Evolutionary conservation across 176 grass and related monocot genomes (phyloP).

Genomic region (Carex kokanica): DNA sequence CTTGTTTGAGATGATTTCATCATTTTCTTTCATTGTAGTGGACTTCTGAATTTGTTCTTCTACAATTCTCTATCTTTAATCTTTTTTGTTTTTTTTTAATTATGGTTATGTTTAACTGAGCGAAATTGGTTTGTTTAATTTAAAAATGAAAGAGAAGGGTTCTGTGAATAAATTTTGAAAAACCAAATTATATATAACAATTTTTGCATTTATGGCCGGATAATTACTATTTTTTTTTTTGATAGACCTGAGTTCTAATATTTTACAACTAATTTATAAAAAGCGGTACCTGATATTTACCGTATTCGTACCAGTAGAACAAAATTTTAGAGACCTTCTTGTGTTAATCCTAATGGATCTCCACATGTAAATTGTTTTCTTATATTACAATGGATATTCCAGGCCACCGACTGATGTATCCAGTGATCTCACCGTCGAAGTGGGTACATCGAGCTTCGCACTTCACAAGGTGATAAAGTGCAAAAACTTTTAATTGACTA

Average conservation of each 20-base stretch:
- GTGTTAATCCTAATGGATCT: not conserved
- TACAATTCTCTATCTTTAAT: not conserved
- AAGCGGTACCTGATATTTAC: not conserved
- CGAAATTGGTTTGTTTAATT: not conserved
- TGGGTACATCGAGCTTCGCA: conserved; percentile 83
- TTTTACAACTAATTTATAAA: not conserved
- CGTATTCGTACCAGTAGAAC: not conserved
- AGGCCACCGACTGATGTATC: conserved; percentile 98
- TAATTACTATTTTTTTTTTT: not conserved
- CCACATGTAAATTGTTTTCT: not conserved
- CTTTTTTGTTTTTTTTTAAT: not conserved
- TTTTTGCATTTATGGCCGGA: not conserved
- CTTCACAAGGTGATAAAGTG: conserved; percentile 83
- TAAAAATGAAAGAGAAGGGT: not conserved
- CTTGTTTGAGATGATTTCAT: not conserved
- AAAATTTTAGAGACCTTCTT: not conserved
- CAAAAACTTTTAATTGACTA: not conserved
- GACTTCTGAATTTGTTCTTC: not conserved
- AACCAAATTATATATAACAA: not conserved
- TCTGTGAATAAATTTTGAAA: not conserved
- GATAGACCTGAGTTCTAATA: not conserved
- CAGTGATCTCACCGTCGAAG: conserved; percentile 84
- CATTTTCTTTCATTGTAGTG: not conserved
- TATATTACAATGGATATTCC: conserved; percentile 5
- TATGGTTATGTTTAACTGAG: not conserved